Evolutionary conservation across 169 alveolate species (phyloP), one percentile per base, ranked within the genome.

Genomic region (Babesia sp.): DNA sequence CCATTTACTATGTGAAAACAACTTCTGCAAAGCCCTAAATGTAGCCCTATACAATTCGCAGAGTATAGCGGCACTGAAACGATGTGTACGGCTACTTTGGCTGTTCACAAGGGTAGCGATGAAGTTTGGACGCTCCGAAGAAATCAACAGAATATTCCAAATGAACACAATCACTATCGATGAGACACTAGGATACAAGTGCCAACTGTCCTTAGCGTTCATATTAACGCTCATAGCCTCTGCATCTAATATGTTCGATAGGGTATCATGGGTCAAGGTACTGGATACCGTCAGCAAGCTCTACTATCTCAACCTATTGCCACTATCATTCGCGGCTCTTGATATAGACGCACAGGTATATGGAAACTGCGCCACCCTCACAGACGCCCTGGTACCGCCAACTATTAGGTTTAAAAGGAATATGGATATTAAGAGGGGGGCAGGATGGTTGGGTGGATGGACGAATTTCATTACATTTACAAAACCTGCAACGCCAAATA

Each of bases 251-350:
- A 3, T 58, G 53, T 79, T 79, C 37, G 87, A 79, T 45, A 12
- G n/a, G 50, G 31, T 34, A 26, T 79, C 87, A 16, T 79, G 87
- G 87, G 44, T 26, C 31, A 79, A 79, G 77, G 44, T 55, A 0
- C 57, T 79, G 81, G 87, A 79, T 42, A 69, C 58, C 22, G 61
- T 79, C 28, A 61, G 44, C 36, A 68, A 67, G 77, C 54, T 79
- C 33, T 79, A 79, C 46, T 79, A 74, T 36, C 76, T 79, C 53
- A 79, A 79, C 70, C 71, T 79, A 9, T 51, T 79, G n/a, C 87
- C 87, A 36, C 37, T 51, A 33, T 55, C 87, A 37, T 79, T 79
- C 29, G 87, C 83, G 22, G 81, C 87, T 11, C 63, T 79, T 20
- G 87, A 79, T 59, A 51, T 69, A 20, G 87, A 79, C 34, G 42